Evolutionary conservation across 768 basidiomycete genomes (phyloP), one percentile per base, ranked within the genome.

Genomic region (Kwoniella sp.): DNA sequence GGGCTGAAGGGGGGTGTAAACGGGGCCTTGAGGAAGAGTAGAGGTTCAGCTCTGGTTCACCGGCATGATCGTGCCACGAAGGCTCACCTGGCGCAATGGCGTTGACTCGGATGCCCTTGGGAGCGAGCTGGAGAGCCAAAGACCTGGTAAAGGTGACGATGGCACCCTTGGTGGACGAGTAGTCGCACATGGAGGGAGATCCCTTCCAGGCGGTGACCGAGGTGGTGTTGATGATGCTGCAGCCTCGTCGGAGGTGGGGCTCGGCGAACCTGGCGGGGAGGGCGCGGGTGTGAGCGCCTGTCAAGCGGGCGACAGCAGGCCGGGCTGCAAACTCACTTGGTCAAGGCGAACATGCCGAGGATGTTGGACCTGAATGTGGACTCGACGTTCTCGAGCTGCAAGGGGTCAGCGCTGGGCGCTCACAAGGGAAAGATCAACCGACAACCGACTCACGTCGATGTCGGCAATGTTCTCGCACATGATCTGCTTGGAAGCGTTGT

Each of bases 161-260:
- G 5, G 80, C 81, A 3, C 82, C 83, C 71, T 85, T 84, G 7
- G 84, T 84, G 1, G 79, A 61, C 5, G 79, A 78, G 71, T 82
- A 83, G 67, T 83, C 81, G 28, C 75, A 50, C 71, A 75, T 73
- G 23, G 53, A 46, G 5, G 73, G 67, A 20, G 63, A 68, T 1
- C 62, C 62, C 22, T 53, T 60, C 41, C 55, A 59, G 1, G 57
- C 57, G 0, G 81, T 81, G 25, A 84, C 82, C 5, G 79, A 80
- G 3, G 82, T 79, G 5, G 82, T 82, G 69, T 83, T 82, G 76
- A 85, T 80, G 65, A 84, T 83, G 26, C 76, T 75, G 2, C 78
- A 72, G 1, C 84, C 82, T 34, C 80, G 79, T 59, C 80, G 80
- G 73, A 83, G 76, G 69, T 84, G 79, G 15, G 83, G 82, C 14